Evolutionary conservation across 345 rosid genomes (phyloP).

Genomic region (Euphorbia pulcherrima): DNA sequence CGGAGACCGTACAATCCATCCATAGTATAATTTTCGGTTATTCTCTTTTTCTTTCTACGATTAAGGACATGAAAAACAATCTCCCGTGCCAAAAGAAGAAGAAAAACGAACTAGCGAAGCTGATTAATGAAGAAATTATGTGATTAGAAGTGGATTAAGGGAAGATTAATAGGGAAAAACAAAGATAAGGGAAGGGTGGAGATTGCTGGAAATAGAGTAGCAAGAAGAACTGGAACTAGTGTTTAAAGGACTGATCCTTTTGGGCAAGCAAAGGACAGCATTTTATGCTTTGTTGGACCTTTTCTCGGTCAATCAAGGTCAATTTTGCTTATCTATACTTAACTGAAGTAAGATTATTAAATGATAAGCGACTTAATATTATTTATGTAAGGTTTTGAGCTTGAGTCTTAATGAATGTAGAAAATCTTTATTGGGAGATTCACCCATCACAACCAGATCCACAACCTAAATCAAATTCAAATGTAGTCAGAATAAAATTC

Average conservation of each 20-base stretch:
- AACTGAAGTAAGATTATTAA: too few species aligned
- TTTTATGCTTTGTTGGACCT: conserved; percentile 14
- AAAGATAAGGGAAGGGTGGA: background rate
- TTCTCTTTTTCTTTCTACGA: background rate
- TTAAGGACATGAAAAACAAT: conserved; percentile 1
- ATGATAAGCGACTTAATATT: too few species aligned
- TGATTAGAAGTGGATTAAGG: background rate
- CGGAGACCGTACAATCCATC: conserved; percentile 70
- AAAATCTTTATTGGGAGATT: too few species aligned
- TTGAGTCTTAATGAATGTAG: too few species aligned
- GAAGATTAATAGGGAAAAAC: background rate
- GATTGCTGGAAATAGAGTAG: conserved; percentile 31
- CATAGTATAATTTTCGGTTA: conserved; percentile 30
- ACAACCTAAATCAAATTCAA: too few species aligned
- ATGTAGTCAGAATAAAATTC: too few species aligned
- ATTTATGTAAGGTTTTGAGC: too few species aligned
- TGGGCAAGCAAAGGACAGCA: conserved; percentile 17
- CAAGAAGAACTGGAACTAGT: conserved; percentile 27
- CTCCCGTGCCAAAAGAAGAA: too few species aligned
- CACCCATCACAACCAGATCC: too few species aligned
- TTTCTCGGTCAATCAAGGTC: too few species aligned
- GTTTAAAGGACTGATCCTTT: conserved; percentile 28
- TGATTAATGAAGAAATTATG: background rate
- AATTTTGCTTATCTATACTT: too few species aligned
- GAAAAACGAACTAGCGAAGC: background rate